These are phyloP conservation scores for Phaseolus lunatus DNA, from an alignment of 306 rosid genomes.

Conservation along the genomic window DNA sequence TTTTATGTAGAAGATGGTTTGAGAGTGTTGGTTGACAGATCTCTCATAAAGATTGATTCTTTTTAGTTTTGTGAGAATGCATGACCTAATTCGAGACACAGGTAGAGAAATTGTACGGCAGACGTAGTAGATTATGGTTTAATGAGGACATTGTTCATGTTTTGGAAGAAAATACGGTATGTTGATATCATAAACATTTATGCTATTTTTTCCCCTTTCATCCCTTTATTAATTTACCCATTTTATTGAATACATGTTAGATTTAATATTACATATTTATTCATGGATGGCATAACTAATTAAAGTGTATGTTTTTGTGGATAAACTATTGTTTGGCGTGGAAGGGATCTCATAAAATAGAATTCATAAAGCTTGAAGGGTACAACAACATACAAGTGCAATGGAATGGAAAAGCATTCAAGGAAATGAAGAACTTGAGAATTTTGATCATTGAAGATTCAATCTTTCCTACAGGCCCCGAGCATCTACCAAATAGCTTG, in stretches of 20 bases:
- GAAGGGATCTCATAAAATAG: slow-evolving; percentile 25
- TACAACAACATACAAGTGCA: slow-evolving; percentile 8
- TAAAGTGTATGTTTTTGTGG: background rate
- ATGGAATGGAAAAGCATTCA: slow-evolving; percentile 40
- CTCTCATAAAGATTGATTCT: background rate
- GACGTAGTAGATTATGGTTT: slow-evolving; percentile 17
- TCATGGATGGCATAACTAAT: too few species aligned
- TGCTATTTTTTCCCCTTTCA: background rate
- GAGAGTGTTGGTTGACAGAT: slow-evolving; percentile 7
- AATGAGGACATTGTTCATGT: background rate
- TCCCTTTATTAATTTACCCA: background rate
- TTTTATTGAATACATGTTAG: background rate
- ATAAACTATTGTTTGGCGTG: background rate
- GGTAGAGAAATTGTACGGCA: background rate
- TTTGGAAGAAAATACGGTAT: slow-evolving; percentile 8
- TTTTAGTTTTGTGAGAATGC: background rate
- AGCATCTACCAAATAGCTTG: slow-evolving; percentile 40
- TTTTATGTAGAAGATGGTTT: background rate
- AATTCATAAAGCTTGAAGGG: slow-evolving; percentile 23
- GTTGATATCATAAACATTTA: background rate
- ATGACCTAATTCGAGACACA: background rate
- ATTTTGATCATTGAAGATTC: background rate
- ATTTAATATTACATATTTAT: too few species aligned
- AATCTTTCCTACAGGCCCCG: background rate
- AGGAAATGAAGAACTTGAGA: slow-evolving; percentile 31